Evolutionary conservation across 2,329 filamentous ascomycete genomes (phyloP).

Genomic region (Cladophialophora bantiana): DNA sequence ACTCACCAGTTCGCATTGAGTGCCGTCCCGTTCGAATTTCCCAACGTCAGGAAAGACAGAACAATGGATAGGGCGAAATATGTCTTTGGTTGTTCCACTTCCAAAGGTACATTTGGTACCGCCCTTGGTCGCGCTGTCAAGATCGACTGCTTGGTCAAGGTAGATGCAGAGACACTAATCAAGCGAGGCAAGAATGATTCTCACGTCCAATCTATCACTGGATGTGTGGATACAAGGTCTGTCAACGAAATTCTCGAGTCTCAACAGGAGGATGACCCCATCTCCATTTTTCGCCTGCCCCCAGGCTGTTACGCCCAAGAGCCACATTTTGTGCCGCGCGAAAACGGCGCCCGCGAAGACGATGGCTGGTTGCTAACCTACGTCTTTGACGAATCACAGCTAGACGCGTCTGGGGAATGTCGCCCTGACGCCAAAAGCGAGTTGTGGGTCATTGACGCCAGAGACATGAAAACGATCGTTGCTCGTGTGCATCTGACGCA

Average conservation of each 20-base stretch:
- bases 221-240: conserved; percentile 67
- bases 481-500: conserved; percentile 67
- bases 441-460: conserved; percentile 73
- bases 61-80: conserved; percentile 67
- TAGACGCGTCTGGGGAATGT: conserved; percentile 60
- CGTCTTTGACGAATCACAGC: conserved; percentile 72
- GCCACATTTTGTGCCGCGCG: conserved; percentile 67
- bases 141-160: conserved; percentile 70
- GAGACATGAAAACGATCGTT: conserved; percentile 66
- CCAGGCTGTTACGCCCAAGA: conserved; percentile 70
- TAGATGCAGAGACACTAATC: conserved; percentile 64
- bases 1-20: conserved; percentile 70
- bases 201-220: conserved; percentile 58
- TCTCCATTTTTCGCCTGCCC: conserved; percentile 69
- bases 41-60: conserved; percentile 61
- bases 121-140: conserved; percentile 70
- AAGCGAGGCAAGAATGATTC: conserved; percentile 56
- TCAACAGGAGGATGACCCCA: conserved; percentile 59
- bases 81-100: conserved; percentile 72
- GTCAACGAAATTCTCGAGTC: conserved; percentile 61
- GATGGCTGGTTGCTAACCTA: conserved; percentile 73
- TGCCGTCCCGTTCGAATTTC: conserved; percentile 73
- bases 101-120: conserved; percentile 63
- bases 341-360: conserved; percentile 59
- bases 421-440: conserved; percentile 60